phyloP scores from a whole-genome alignment of 495 filamentous ascomycete species.

The Filosporella fistucella region DNA sequence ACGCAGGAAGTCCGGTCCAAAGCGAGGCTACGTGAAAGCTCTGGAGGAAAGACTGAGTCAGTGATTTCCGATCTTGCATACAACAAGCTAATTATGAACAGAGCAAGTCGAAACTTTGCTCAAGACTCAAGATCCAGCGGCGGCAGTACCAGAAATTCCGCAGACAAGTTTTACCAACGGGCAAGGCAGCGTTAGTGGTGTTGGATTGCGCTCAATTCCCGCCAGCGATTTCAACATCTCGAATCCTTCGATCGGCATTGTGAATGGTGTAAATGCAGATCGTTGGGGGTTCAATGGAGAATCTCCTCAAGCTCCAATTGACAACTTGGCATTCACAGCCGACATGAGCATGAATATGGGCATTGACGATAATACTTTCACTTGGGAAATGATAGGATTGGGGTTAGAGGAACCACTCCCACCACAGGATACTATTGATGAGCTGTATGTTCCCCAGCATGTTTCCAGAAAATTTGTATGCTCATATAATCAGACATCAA shows the following conservation, averaged over 20 bases:
- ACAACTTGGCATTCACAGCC: conserved; percentile 45
- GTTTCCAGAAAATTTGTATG: not conserved
- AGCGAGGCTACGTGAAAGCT: conserved; percentile 97
- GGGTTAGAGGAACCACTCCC: conserved; percentile 92
- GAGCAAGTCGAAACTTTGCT: conserved; percentile 93
- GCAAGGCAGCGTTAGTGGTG: conserved; percentile 8
- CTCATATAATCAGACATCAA: conserved; percentile 52
- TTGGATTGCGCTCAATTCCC: conserved; percentile 9
- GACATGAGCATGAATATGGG: conserved; percentile 41
- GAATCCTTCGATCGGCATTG: conserved; percentile 39
- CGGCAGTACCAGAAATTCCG: conserved; percentile 20
- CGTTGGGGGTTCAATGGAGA: conserved; percentile 46
- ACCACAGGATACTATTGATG: conserved; percentile 80
- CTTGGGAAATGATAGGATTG: conserved; percentile 92
- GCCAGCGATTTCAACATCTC: conserved; percentile 35
- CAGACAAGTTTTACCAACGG: conserved; percentile 8
- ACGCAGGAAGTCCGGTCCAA: conserved; percentile 95
- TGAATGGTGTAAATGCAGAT: conserved; percentile 43
- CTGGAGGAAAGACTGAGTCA: conserved; percentile 90
- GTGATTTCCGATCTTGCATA: conserved; percentile 24
- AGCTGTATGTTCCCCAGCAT: conserved; percentile 58
- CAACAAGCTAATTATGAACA: conserved; percentile 28
- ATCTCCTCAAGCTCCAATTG: conserved; percentile 41
- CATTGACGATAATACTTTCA: conserved; percentile 44
- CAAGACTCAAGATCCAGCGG: conserved; percentile 60